Percentiles rank a stretch among this genome's conserved stretches.
Conservation (phyloP, 2,329 filamentous ascomycete species). For the Sporothrix variecibatus region DNA sequence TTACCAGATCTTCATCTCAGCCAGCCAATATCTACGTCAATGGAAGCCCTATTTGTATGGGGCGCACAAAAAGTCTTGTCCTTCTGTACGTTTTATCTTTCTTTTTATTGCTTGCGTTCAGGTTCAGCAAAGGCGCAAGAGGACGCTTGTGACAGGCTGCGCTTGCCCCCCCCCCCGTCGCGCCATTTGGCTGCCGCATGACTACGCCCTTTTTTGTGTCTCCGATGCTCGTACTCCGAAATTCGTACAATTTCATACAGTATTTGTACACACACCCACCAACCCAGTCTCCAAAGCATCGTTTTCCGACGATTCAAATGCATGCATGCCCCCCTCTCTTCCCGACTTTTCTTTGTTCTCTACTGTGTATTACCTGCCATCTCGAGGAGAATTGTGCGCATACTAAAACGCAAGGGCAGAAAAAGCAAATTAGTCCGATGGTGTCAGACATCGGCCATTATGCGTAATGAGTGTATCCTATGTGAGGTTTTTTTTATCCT, state of each 20-base stretch:
- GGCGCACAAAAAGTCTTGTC: not conserved
- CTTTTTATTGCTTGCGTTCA: not conserved
- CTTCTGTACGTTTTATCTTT: not conserved
- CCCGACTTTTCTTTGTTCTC: not conserved
- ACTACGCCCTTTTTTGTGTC: constrained; percentile 1
- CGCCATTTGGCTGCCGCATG: not conserved
- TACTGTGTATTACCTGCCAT: not conserved
- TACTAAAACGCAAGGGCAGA: not conserved
- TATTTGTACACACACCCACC: not conserved
- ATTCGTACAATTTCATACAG: not conserved
- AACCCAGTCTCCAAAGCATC: not conserved
- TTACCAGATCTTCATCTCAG: not conserved
- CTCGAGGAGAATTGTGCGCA: not conserved
- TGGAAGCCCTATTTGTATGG: not conserved
- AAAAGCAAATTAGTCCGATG: constrained; percentile 1
- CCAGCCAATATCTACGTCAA: constrained; percentile 8
- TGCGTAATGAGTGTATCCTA: not conserved
- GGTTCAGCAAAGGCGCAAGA: not conserved
- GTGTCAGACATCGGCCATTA: constrained; percentile 7
- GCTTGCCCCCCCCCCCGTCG: not conserved
- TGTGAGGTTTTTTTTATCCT: not conserved
- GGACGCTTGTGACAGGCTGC: not conserved
- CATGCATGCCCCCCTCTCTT: not conserved
- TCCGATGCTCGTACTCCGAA: not conserved
- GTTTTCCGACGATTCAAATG: not conserved